Percentiles rank a stretch among this genome's conserved stretches.
phyloP scores from a whole-genome alignment of 2,329 filamentous ascomycete genomes.

The Emydomyces testavorans region DNA sequence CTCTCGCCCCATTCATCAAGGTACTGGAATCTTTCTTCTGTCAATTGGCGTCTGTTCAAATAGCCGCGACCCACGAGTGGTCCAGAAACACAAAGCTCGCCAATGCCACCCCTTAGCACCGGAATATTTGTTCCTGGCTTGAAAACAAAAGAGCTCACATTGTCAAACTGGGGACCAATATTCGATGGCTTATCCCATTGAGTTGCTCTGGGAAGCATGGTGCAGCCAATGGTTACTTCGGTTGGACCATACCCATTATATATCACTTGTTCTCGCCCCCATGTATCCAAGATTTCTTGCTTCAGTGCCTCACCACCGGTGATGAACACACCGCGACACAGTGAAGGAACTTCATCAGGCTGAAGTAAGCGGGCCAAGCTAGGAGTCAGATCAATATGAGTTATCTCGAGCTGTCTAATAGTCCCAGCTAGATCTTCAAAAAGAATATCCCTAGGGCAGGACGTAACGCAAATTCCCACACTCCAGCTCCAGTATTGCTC shows the following conservation, averaged over 20 bases:
- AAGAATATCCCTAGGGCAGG: slow-evolving; percentile 70
- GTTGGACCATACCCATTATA: slow-evolving; percentile 92
- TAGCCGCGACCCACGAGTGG: slow-evolving; percentile 84
- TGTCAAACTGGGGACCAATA: slow-evolving; percentile 75
- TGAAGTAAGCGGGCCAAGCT: slow-evolving; percentile 69
- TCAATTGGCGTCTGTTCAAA: slow-evolving; percentile 67
- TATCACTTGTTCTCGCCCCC: slow-evolving; percentile 69
- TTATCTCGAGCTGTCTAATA: slow-evolving; percentile 62
- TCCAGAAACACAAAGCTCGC: slow-evolving; percentile 80
- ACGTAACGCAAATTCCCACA: slow-evolving; percentile 72
- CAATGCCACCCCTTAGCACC: slow-evolving; percentile 65
- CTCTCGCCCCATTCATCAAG: slow-evolving; percentile 47
- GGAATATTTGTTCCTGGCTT: slow-evolving; percentile 56
- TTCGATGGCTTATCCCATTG: slow-evolving; percentile 70
- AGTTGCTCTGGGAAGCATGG: slow-evolving; percentile 75
- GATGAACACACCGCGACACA: slow-evolving; percentile 79
- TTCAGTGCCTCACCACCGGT: slow-evolving; percentile 82
- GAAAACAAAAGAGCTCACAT: slow-evolving; percentile 75
- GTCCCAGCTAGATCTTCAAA: slow-evolving; percentile 68
- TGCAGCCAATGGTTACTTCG: slow-evolving; percentile 84
- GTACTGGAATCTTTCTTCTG: slow-evolving; percentile 60
- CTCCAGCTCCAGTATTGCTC: slow-evolving; percentile 97
- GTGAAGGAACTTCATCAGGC: slow-evolving; percentile 66
- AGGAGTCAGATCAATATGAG: slow-evolving; percentile 84
- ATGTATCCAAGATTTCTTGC: slow-evolving; percentile 75